Conservation (phyloP, 2,329 filamentous ascomycete genomes). For the Daldinia sp. region DNA sequence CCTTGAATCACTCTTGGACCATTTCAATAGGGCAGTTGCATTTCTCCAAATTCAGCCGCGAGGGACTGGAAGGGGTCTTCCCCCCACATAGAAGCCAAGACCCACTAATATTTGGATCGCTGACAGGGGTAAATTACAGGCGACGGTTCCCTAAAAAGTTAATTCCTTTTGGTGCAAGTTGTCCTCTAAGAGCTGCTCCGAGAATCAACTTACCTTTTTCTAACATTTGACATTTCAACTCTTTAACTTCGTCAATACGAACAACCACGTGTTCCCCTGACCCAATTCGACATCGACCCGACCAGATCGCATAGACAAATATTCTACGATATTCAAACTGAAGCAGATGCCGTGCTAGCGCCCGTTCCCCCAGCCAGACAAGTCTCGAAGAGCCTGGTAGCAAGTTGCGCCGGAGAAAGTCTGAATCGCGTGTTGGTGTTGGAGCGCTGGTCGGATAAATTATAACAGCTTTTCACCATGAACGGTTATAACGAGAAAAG, state of each 20-base stretch:
- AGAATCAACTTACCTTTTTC: not conserved
- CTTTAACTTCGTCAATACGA: conserved; percentile 14
- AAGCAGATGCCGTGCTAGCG: conserved; percentile 43
- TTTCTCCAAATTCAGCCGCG: conserved; percentile 39
- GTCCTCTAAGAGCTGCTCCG: conserved; percentile 41
- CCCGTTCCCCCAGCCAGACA: conserved; percentile 35
- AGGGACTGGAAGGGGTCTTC: conserved; percentile 30
- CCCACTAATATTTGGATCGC: conserved; percentile 10
- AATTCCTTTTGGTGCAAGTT: conserved; percentile 47
- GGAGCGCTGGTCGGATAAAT: conserved; percentile 9
- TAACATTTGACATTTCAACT: not conserved
- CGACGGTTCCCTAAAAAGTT: conserved; percentile 26
- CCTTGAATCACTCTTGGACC: not conserved
- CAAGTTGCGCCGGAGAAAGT: conserved; percentile 38
- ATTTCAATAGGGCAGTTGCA: not conserved
- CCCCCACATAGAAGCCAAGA: conserved; percentile 22
- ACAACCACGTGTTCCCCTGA: conserved; percentile 8
- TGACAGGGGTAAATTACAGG: conserved; percentile 29
- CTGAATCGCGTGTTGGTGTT: conserved; percentile 16
- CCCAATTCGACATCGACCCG: conserved; percentile 10
- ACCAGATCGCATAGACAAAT: not conserved
- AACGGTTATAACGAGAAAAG: conserved; percentile 79
- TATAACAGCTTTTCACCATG: conserved; percentile 63
- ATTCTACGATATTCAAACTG: not conserved
- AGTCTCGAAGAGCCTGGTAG: conserved; percentile 42